These are phyloP conservation scores for Avena eriantha DNA, from an alignment of 176 grass and related monocot species.

Conservation along the genomic window DNA sequence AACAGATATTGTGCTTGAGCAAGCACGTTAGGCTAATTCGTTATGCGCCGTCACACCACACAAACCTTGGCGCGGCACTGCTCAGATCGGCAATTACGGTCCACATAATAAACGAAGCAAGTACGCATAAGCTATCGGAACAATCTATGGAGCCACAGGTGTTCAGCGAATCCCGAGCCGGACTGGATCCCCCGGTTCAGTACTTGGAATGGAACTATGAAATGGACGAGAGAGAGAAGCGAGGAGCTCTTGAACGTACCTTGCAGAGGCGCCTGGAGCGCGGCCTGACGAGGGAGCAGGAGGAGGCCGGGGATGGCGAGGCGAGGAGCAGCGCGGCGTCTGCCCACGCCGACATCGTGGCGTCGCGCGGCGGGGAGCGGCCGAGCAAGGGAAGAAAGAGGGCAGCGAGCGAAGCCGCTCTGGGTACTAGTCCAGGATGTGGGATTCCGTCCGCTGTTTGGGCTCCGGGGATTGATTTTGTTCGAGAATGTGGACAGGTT, in stretches of 20 bases:
- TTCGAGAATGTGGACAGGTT: not conserved
- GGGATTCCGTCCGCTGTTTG: slow-evolving; percentile 52
- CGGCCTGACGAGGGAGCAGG: slow-evolving; percentile 32
- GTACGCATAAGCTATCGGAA: not conserved
- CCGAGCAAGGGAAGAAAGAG: too few relatives aligned
- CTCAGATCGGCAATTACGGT: not conserved
- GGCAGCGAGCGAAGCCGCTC: not conserved
- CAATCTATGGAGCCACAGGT: too few relatives aligned
- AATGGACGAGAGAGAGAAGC: not conserved
- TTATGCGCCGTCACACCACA: not conserved
- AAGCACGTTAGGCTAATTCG: not conserved
- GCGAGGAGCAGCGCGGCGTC: slow-evolving; percentile 49
- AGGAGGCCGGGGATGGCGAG: slow-evolving; percentile 33
- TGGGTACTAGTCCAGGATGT: not conserved
- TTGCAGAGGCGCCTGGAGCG: slow-evolving; percentile 47
- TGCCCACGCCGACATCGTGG: slow-evolving; percentile 58
- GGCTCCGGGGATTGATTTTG: slow-evolving; percentile 47
- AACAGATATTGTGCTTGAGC: not conserved
- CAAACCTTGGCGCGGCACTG: not conserved
- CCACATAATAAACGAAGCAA: not conserved
- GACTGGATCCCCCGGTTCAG: not conserved
- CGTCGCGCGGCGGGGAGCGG: not conserved
- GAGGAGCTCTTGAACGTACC: not conserved
- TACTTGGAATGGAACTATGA: not conserved
- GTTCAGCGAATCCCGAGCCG: not conserved